phyloP scores from a whole-genome alignment of 2,329 filamentous ascomycete genomes.

The Cladorrhinum sp. region DNA sequence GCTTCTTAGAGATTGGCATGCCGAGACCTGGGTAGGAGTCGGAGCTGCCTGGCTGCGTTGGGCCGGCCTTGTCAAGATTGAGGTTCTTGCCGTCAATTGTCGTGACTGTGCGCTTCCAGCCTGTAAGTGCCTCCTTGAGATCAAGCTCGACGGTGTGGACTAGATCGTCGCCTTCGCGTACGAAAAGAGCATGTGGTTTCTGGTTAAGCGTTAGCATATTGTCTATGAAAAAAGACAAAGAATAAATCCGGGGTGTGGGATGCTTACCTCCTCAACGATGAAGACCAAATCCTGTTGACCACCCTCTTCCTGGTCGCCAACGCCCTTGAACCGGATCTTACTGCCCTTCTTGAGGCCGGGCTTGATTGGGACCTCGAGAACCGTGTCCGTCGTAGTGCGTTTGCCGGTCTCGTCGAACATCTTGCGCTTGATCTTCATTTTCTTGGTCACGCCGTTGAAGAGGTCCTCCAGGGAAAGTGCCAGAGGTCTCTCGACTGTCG shows the following conservation, averaged over 20 bases:
- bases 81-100: slow-evolving; percentile 93
- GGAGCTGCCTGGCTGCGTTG: slow-evolving; percentile 78
- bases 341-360: slow-evolving; percentile 92
- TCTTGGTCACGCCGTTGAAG: slow-evolving; percentile 84
- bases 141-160: slow-evolving; percentile 74
- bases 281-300: slow-evolving; percentile 95
- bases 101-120: slow-evolving; percentile 86
- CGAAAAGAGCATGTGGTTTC: slow-evolving; percentile 85
- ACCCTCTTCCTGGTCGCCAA: slow-evolving; percentile 97
- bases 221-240: not conserved
- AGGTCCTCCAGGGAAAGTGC: slow-evolving; percentile 83
- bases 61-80: slow-evolving; percentile 73
- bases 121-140: slow-evolving; percentile 90
- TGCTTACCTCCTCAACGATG: slow-evolving; percentile 83
- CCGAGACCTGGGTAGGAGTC: slow-evolving; percentile 82
- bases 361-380: slow-evolving; percentile 93
- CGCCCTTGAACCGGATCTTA: slow-evolving; percentile 96
- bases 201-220: slow-evolving; percentile 37
- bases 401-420: slow-evolving; percentile 85
- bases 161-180: slow-evolving; percentile 84
- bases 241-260: not conserved
- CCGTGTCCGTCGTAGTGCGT: slow-evolving; percentile 80
- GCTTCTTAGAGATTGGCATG: slow-evolving; percentile 93
- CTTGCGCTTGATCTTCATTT: slow-evolving; percentile 98
- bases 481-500: slow-evolving; percentile 82